phyloP scores from a whole-genome alignment of 345 rosid genomes.

The Microcos paniculata region DNA sequence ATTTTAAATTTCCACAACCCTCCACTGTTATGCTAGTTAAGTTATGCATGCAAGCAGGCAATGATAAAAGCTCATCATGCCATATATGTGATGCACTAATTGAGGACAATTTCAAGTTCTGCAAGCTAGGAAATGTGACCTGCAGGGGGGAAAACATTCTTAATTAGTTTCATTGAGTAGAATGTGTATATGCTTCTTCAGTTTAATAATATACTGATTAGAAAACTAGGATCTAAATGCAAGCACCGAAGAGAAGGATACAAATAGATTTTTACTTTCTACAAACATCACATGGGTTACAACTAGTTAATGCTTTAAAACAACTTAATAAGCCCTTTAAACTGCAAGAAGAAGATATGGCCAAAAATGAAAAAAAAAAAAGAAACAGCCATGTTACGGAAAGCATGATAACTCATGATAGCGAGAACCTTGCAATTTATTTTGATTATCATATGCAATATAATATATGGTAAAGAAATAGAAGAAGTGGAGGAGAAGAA shows the following conservation, averaged over 20 bases:
- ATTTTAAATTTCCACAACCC: constrained; percentile 1
- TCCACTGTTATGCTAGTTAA: constrained; percentile 17
- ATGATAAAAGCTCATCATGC: neutral
- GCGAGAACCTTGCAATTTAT: neutral
- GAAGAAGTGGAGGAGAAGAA: neutral
- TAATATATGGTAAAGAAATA: neutral
- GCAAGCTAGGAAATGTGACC: constrained; percentile 9
- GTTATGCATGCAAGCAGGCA: neutral
- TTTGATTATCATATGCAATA: neutral
- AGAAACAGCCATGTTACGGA: neutral
- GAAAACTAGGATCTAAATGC: neutral
- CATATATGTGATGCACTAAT: constrained; percentile 2
- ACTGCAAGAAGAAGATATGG: no score
- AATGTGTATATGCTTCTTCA: neutral
- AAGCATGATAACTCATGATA: neutral
- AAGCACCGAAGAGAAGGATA: neutral
- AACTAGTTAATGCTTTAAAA: neutral
- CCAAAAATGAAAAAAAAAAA: no score
- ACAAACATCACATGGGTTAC: neutral
- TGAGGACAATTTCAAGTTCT: neutral
- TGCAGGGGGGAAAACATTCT: neutral
- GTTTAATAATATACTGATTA: neutral
- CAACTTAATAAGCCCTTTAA: neutral
- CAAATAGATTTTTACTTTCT: neutral
- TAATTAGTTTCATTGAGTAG: neutral